A percentile compares a stretch with the other conserved stretches of the same genome.
These are phyloP conservation scores for Lactifluus volemus DNA, from an alignment of 768 basidiomycete species.

Conservation along the genomic window DNA sequence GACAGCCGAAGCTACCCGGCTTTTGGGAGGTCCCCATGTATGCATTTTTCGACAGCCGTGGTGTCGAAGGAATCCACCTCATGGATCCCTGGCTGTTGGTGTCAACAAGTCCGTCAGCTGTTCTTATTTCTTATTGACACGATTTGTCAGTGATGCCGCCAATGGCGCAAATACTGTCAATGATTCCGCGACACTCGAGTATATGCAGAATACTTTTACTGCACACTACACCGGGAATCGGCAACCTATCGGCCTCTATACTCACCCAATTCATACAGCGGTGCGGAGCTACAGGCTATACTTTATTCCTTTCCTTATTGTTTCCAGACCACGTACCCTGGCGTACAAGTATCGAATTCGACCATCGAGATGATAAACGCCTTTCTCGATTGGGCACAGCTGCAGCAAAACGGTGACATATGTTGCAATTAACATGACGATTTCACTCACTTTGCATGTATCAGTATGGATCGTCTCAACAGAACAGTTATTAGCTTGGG, in stretches of 20 bases:
- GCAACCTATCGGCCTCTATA: constrained; percentile 75
- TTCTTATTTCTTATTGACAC: not conserved
- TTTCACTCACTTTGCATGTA: not conserved
- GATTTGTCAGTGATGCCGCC: constrained; percentile 32
- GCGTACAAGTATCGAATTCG: constrained; percentile 38
- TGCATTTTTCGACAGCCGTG: constrained; percentile 56
- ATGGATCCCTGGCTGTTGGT: constrained; percentile 82
- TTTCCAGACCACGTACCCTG: constrained; percentile 46
- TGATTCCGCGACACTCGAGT: constrained; percentile 55
- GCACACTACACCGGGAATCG: constrained; percentile 67
- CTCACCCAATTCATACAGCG: constrained; percentile 71
- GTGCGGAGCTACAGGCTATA: constrained; percentile 27
- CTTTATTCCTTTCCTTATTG: not conserved
- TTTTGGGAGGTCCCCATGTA: constrained; percentile 87
- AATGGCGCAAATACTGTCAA: constrained; percentile 44
- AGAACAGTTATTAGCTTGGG: constrained; percentile 67
- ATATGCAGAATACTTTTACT: constrained; percentile 68
- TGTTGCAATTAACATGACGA: not conserved
- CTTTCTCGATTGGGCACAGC: constrained; percentile 77
- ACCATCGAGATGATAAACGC: constrained; percentile 70
- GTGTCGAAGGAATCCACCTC: constrained; percentile 49
- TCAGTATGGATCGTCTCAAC: constrained; percentile 68
- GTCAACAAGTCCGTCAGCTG: not conserved
- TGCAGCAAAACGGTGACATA: constrained; percentile 48
- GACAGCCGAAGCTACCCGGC: constrained; percentile 62